Percentiles rank a stretch among this genome's conserved stretches.
These are phyloP conservation scores for Daldinia caldariorum DNA, from an alignment of 495 filamentous ascomycete genomes.

Conservation along the genomic window DNA sequence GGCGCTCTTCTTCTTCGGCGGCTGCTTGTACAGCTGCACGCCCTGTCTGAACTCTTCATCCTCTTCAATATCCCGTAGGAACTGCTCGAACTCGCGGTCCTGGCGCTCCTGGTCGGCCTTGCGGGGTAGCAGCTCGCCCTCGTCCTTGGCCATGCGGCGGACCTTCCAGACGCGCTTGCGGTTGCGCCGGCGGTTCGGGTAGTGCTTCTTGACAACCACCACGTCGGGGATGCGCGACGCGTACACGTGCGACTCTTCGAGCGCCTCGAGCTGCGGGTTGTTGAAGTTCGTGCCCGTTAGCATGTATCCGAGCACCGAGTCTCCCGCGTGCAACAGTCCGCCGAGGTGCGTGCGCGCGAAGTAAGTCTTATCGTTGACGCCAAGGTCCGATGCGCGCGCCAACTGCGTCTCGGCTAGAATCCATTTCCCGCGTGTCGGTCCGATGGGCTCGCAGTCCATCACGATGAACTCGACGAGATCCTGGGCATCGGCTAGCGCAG, in stretches of 20 bases:
- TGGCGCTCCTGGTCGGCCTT: conserved; percentile 84
- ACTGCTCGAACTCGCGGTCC: conserved; percentile 95
- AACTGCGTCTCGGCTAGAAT: conserved; percentile 86
- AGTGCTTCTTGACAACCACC: conserved; percentile 94
- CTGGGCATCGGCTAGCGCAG: conserved; percentile 80
- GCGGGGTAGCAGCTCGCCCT: conserved; percentile 79
- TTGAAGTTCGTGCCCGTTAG: conserved; percentile 91
- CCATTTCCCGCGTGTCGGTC: conserved; percentile 77
- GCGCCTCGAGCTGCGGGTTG: conserved; percentile 79
- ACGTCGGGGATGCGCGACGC: conserved; percentile 87
- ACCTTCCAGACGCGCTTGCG: conserved; percentile 89
- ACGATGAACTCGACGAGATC: conserved; percentile 92
- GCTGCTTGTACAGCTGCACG: conserved; percentile 83
- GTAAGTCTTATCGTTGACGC: conserved; percentile 84
- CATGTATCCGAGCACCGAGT: conserved; percentile 92
- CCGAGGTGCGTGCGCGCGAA: conserved; percentile 91
- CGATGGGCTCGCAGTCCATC: conserved; percentile 89
- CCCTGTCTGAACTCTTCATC: conserved; percentile 87
- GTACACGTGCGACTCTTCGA: conserved; percentile 76
- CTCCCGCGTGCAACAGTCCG: conserved; percentile 83
- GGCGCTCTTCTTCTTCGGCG: conserved; percentile 49
- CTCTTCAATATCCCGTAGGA: conserved; percentile 95
- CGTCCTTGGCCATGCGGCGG: conserved; percentile 90
- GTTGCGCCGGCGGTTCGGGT: conserved; percentile 82
- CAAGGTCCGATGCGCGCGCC: conserved; percentile 88